phyloP scores from a whole-genome alignment of 1,284 basidiomycete species.

The Cystobasidium pallidum region DNA sequence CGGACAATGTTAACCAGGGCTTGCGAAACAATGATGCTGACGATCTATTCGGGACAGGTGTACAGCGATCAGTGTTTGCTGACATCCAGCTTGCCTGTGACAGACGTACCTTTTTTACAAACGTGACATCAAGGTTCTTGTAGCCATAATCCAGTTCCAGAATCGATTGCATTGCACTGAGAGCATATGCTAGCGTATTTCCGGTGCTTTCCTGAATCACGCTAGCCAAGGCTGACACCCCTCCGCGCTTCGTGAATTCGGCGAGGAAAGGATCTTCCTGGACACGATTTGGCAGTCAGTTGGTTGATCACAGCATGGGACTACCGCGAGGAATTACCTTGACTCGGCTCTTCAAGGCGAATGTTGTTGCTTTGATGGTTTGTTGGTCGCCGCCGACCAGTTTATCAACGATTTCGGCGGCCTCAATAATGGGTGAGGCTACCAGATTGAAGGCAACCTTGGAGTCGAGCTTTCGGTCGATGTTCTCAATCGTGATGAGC shows the following conservation, averaged over 20 bases:
- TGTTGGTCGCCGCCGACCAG: conserved; percentile 68
- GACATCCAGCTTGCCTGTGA: neutral
- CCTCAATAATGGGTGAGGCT: conserved; percentile 78
- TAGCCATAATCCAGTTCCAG: conserved; percentile 83
- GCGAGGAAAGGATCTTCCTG: conserved; percentile 87
- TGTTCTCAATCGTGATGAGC: conserved; percentile 86
- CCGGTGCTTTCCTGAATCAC: conserved; percentile 72
- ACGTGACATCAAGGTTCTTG: conserved; percentile 69
- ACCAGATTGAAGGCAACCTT: conserved; percentile 65
- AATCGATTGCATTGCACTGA: conserved; percentile 80
- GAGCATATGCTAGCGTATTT: conserved; percentile 84
- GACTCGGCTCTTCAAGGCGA: conserved; percentile 45
- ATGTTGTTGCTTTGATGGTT: conserved; percentile 47
- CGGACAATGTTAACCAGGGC: conserved; percentile 88
- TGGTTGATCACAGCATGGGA: too few relatives aligned
- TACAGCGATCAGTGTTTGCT: conserved; percentile 37
- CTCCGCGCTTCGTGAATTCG: conserved; percentile 79
- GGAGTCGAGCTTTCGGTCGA: conserved; percentile 54
- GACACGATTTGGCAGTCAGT: conserved; percentile 67
- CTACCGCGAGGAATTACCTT: too few relatives aligned
- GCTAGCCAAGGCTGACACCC: conserved; percentile 72
- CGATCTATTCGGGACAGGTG: conserved; percentile 60
- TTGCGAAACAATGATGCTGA: conserved; percentile 75
- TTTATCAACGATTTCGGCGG: conserved; percentile 75
- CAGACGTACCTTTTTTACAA: conserved; percentile 66